Base-by-base conservation (phyloP, 352 stramenopile genomes). In the Discostella stelligera region DNA sequence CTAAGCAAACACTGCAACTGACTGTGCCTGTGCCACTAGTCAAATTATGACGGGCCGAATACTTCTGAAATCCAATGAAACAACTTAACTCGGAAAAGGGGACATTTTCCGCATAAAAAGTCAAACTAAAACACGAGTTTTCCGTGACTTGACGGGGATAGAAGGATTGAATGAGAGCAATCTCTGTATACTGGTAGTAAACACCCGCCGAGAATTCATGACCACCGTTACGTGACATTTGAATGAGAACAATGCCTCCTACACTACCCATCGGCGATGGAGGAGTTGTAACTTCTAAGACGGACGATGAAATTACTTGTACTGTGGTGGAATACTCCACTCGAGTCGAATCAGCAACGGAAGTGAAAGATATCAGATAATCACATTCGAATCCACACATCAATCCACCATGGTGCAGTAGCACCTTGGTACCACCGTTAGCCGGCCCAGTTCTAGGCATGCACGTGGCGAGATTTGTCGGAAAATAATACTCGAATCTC, bases 41-140 rank as follows among this genome's bases (percentile, higher is more conserved):
- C 32, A 39, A 65, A 16, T 39, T 37, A 6, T 66, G 39, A 16
- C 6, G 21, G 20, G 37, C 66, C 1, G 53, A 1, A 39, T 66
- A 63, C 14, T 39, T 44, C 0, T 46, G 20, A 37, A 59, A 32
- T 10, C 39, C 66, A 46, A 74, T 59, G 9, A 39, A 65, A 56
- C 66, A 74, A 21, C 66, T 54, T 20, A 7, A 20, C 10, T 30
- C 18, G 9, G 52, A 25, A 60, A 23, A 32, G 37, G 46, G 48
- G 20, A 74, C n/a, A 59, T 66, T 66, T 18, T 66, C 66, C 18
- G 66, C n/a, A n/a, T 46, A 11, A 18, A 74, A 59, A 8, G 66
- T 74, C 3, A 74, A 41, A 44, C 66, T 56, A 41, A 74, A 74
- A 23, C 66, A 74, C 44, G 66, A 58, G n/a, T 48, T 66, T 60